These are phyloP conservation scores for Aspergillus piperis DNA, from an alignment of 2,329 filamentous ascomycete species.

Conservation along the genomic window DNA sequence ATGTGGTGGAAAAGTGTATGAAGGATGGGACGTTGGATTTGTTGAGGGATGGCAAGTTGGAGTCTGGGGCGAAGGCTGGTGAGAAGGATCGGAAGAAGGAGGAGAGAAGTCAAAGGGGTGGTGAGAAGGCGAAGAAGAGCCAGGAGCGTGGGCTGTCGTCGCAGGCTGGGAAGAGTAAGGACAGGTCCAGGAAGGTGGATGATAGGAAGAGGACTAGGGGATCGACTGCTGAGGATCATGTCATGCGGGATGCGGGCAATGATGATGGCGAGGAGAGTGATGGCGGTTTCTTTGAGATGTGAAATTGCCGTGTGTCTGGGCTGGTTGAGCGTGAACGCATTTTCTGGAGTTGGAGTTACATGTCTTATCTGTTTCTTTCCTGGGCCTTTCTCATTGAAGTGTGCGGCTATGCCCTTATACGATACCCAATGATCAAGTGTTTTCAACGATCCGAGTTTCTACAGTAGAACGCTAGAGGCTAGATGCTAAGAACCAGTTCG, in stretches of 20 bases:
- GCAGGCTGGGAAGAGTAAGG: not conserved
- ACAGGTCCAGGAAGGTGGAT: conserved; percentile 7
- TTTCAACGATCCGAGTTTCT: conserved; percentile 6
- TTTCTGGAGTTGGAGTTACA: conserved; percentile 21
- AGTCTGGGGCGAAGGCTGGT: conserved; percentile 14
- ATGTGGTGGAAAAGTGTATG: conserved; percentile 48
- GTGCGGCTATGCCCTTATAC: conserved; percentile 7
- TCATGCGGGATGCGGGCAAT: conserved; percentile 14
- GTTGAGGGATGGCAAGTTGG: conserved; percentile 45
- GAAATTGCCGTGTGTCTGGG: not conserved
- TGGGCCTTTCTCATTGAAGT: not conserved
- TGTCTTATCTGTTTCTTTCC: conserved; percentile 6
- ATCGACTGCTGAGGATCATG: not conserved
- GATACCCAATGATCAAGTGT: conserved; percentile 22
- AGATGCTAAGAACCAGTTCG: not conserved
- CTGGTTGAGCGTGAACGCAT: conserved; percentile 15
- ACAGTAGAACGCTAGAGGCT: not conserved
- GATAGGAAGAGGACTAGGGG: conserved; percentile 6
- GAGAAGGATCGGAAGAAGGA: conserved; percentile 13
- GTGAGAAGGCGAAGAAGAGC: conserved; percentile 18
- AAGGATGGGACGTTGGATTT: conserved; percentile 44
- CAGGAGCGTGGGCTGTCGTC: conserved; percentile 14
- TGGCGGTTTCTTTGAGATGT: conserved; percentile 45
- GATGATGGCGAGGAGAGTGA: conserved; percentile 36
- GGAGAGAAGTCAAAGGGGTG: conserved; percentile 7